These are phyloP conservation scores for Elasticomyces elasticus DNA, from an alignment of 495 filamentous ascomycete genomes.

Conservation along the genomic window DNA sequence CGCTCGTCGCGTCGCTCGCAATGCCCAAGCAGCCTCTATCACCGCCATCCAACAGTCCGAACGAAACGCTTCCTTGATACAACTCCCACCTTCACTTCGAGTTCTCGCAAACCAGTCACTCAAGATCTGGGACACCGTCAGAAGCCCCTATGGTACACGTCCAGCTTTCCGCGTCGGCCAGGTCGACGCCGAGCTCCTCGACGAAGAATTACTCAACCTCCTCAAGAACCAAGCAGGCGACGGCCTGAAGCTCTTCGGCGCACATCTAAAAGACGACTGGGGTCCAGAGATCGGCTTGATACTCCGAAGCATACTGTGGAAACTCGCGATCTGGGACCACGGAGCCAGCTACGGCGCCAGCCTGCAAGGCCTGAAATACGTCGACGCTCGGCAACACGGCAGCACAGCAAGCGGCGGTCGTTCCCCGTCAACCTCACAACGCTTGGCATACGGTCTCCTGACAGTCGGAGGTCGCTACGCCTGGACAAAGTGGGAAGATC, in stretches of 20 bases:
- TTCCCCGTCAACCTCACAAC: conserved; percentile 68
- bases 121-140: conserved; percentile 60
- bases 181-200: conserved; percentile 89
- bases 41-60: conserved; percentile 45
- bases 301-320: conserved; percentile 76
- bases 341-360: conserved; percentile 89
- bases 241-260: conserved; percentile 76
- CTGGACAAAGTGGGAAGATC: conserved; percentile 85
- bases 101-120: conserved; percentile 45
- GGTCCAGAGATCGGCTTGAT: conserved; percentile 70
- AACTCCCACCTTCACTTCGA: conserved; percentile 56
- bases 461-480: conserved; percentile 81
- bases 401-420: conserved; percentile 39
- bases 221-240: conserved; percentile 81
- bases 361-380: conserved; percentile 81
- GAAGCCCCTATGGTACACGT: conserved; percentile 63
- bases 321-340: conserved; percentile 93
- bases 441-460: conserved; percentile 68
- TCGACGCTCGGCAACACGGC: conserved; percentile 57
- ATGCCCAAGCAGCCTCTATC: conserved; percentile 53
- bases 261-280: conserved; percentile 68
- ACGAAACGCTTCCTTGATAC: conserved; percentile 41
- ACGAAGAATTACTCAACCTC: conserved; percentile 83
- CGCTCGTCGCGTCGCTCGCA: conserved; percentile 64
- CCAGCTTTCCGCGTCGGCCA: conserved; percentile 92